Conservation (phyloP, 805 yeast genomes). For the Clavispora asparagi region DNA sequence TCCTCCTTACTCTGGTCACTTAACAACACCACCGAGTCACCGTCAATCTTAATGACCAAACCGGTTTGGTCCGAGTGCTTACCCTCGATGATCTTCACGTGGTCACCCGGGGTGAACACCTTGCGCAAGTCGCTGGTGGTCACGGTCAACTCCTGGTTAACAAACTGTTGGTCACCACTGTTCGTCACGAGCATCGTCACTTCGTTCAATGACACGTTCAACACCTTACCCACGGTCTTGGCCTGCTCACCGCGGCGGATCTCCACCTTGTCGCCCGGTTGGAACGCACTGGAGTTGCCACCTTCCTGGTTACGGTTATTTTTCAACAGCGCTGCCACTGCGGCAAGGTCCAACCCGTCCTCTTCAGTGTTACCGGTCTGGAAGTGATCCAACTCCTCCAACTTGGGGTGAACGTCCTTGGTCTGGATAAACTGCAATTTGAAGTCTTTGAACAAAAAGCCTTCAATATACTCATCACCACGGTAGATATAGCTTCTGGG, state of each 20-base stretch:
- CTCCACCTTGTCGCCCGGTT: slow-evolving; percentile 92
- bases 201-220: slow-evolving; percentile 55
- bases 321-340: slow-evolving; percentile 82
- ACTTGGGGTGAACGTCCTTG: slow-evolving; percentile 75
- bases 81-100: slow-evolving; percentile 88
- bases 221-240: slow-evolving; percentile 77
- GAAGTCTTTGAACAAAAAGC: slow-evolving; percentile 82
- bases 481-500: slow-evolving; percentile 62
- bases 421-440: slow-evolving; percentile 77
- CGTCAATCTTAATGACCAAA: slow-evolving; percentile 75
- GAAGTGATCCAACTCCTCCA: slow-evolving; percentile 84
- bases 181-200: slow-evolving; percentile 47
- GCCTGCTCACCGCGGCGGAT: slow-evolving; percentile 91
- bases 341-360: slow-evolving; percentile 75
- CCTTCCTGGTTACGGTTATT: slow-evolving; percentile 32
- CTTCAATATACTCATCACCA: slow-evolving; percentile 87
- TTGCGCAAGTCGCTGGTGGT: slow-evolving; percentile 81
- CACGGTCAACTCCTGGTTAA: slow-evolving; percentile 65
- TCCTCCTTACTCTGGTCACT: slow-evolving; percentile 87
- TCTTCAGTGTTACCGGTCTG: slow-evolving; percentile 71
- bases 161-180: slow-evolving; percentile 51
- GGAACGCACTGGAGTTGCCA: slow-evolving; percentile 47
- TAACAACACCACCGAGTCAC: slow-evolving; percentile 83
- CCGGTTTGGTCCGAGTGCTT: slow-evolving; percentile 93
- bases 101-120: slow-evolving; percentile 87